Conservation (phyloP, 306 rosid species). For the Vicia sativa region DNA sequence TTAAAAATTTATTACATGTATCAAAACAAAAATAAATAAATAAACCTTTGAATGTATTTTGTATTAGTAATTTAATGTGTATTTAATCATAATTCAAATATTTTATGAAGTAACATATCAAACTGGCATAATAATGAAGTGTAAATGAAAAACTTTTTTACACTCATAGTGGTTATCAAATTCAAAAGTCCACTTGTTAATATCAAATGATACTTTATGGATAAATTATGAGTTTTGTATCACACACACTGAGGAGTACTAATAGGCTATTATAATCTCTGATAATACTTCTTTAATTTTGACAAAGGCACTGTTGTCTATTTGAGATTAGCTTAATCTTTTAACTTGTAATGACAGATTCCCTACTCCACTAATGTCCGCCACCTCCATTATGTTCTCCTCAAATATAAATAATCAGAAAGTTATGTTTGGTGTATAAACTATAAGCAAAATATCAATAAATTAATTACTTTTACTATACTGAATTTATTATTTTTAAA, state of each 20-base stretch:
- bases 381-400: not conserved
- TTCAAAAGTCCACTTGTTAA: not conserved
- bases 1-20: too few species aligned
- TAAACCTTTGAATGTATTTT: too few species aligned
- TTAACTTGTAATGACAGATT: conserved; percentile 21
- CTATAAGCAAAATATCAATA: not conserved
- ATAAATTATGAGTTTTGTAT: not conserved
- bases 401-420: not conserved
- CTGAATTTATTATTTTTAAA: not conserved
- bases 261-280: not conserved
- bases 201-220: not conserved
- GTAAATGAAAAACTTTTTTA: too few species aligned
- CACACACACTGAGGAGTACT: not conserved
- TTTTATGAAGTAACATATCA: too few species aligned
- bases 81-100: too few species aligned
- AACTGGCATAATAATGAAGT: too few species aligned
- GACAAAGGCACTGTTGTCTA: not conserved
- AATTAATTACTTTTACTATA: not conserved
- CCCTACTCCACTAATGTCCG: conserved; percentile 28
- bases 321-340: not conserved
- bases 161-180: not conserved
- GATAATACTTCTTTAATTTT: not conserved
- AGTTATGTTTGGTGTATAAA: not conserved
- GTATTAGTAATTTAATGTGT: too few species aligned
- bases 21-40: too few species aligned